phyloP scores from a whole-genome alignment of 2,329 filamentous ascomycete genomes.

The Ustulina deusta region DNA sequence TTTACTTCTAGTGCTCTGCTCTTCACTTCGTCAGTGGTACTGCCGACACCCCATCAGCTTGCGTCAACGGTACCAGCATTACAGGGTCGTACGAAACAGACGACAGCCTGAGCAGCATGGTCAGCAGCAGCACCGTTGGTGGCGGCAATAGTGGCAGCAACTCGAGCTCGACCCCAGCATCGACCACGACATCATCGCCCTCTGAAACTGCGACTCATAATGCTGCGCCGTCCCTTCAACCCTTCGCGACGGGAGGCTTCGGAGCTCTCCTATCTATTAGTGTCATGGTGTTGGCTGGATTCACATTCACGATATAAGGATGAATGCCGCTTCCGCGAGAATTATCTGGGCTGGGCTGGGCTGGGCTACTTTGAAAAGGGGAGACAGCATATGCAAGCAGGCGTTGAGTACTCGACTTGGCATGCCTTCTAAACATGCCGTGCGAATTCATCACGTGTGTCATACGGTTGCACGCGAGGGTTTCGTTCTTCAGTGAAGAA shows the following conservation, averaged over 20 bases:
- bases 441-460: slow-evolving; percentile 1
- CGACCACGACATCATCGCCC: slow-evolving; percentile 27
- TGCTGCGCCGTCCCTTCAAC: slow-evolving; percentile 40
- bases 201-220: slow-evolving; percentile 28
- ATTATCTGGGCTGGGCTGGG: neutral
- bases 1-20: slow-evolving; percentile 60
- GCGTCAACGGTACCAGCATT: slow-evolving; percentile 56
- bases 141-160: slow-evolving; percentile 5
- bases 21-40: slow-evolving; percentile 66
- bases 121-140: slow-evolving; percentile 43
- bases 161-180: slow-evolving; percentile 23
- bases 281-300: slow-evolving; percentile 41
- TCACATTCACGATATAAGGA: slow-evolving; percentile 40
- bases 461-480: slow-evolving; percentile 2
- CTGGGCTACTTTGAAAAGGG: neutral
- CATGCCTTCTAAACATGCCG: neutral
- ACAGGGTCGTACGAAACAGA: slow-evolving; percentile 45
- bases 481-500: neutral
- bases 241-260: slow-evolving; percentile 34
- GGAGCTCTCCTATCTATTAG: slow-evolving; percentile 37
- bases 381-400: slow-evolving; percentile 11
- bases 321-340: neutral
- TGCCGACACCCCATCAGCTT: slow-evolving; percentile 47
- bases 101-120: slow-evolving; percentile 51
- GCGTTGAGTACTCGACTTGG: slow-evolving; percentile 14